Evolutionary conservation across 2,329 filamentous ascomycete genomes (phyloP).

Genomic region (Aulographum hederae): DNA sequence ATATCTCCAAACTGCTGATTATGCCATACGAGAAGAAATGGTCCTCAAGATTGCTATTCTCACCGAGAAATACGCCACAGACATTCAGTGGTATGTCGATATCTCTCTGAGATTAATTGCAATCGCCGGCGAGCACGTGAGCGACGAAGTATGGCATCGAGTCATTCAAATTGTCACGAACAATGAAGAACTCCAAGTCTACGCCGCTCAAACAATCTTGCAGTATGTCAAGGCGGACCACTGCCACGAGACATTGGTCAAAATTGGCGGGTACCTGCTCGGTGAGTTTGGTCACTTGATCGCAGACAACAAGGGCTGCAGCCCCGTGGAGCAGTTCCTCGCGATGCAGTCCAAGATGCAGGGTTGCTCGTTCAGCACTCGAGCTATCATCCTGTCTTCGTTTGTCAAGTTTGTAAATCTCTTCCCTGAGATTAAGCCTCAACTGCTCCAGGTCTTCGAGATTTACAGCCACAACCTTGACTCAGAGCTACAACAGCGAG

Average conservation of each 20-base stretch:
- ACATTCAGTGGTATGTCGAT: conserved; percentile 98
- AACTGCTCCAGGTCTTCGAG: conserved; percentile 76
- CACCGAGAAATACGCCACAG: conserved; percentile 95
- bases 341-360: conserved; percentile 81
- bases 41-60: conserved; percentile 96
- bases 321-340: conserved; percentile 92
- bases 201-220: conserved; percentile 83
- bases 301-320: conserved; percentile 79
- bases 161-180: conserved; percentile 98
- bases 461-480: conserved; percentile 89
- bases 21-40: conserved; percentile 97
- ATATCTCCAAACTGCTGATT: conserved; percentile 91
- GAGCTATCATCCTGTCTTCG: conserved; percentile 84
- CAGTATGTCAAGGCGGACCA: conserved; percentile 84
- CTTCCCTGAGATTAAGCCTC: conserved; percentile 95
- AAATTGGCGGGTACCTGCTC: conserved; percentile 90
- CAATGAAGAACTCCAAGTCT: conserved; percentile 94
- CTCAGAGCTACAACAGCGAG: conserved; percentile 86
- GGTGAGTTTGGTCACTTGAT: conserved; percentile 96
- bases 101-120: conserved; percentile 87
- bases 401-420: conserved; percentile 98
- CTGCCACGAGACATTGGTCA: conserved; percentile 92
- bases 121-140: conserved; percentile 95
- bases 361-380: conserved; percentile 71
- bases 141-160: conserved; percentile 96